Conservation (phyloP, 805 yeast genomes). For the Yarrowia sp. region DNA sequence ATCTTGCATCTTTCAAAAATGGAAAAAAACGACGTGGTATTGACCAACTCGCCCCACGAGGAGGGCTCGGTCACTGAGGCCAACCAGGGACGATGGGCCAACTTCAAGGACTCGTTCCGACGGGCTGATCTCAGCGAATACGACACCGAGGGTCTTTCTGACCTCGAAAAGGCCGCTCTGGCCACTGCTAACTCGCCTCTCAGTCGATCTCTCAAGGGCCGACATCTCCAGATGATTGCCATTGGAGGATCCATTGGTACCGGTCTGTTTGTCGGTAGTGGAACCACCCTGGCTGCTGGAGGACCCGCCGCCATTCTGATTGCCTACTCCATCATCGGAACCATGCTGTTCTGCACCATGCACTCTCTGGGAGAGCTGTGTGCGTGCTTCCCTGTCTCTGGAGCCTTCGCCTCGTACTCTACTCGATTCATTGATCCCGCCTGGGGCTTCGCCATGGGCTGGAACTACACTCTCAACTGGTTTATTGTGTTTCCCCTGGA, state of each 20-base stretch:
- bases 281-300: slow-evolving; percentile 50
- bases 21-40: slow-evolving; percentile 14
- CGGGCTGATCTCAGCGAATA: slow-evolving; percentile 43
- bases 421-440: slow-evolving; percentile 64
- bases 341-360: slow-evolving; percentile 62
- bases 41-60: not conserved
- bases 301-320: slow-evolving; percentile 64
- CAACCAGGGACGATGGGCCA: slow-evolving; percentile 5
- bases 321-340: slow-evolving; percentile 58
- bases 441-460: slow-evolving; percentile 68
- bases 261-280: slow-evolving; percentile 70
- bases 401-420: slow-evolving; percentile 60
- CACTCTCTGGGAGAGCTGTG: slow-evolving; percentile 69
- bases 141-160: slow-evolving; percentile 41
- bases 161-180: slow-evolving; percentile 46
- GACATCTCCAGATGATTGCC: slow-evolving; percentile 73
- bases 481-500: slow-evolving; percentile 65
- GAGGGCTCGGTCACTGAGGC: slow-evolving; percentile 14
- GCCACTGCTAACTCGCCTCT: slow-evolving; percentile 48
- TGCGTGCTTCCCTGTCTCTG: slow-evolving; percentile 62
- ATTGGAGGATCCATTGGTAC: slow-evolving; percentile 76
- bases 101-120: slow-evolving; percentile 35
- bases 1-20: not conserved
- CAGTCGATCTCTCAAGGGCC: slow-evolving; percentile 46
- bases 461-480: slow-evolving; percentile 69